Evolutionary conservation across 2,329 filamentous ascomycete genomes (phyloP), one percentile per base, ranked within the genome.

Genomic region (Rutstroemia sydowiana): DNA sequence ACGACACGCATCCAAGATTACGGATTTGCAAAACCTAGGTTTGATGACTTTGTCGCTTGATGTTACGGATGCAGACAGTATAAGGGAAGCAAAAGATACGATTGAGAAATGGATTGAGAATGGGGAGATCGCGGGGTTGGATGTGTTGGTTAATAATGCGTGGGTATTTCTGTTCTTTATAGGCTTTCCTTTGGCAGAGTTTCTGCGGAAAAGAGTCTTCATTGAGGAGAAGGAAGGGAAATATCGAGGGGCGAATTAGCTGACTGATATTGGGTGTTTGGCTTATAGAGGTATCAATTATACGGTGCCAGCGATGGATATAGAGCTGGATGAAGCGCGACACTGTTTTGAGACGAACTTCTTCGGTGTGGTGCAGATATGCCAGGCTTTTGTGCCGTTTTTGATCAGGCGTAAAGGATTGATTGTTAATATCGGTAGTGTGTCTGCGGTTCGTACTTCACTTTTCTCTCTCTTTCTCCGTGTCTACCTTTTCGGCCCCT

Each of bases 131-230:
- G 81, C 78, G 66, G 81, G 88, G 30, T 85, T 97, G 57, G 81
- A 96, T 67, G 78, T 97, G 2, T 72, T 97, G 53, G 88, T 97
- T 26, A 97, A 97, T 73, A 97, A 96, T 75, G 92, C 92, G 59
- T 63, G 32, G 34, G 59, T 53, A 16, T n/a, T 28, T 16, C 28
- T 39, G 11, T 31, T 21, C 36, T 37, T 18, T 21, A 18, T 20
- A 20, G 16, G 26, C 6, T 14, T 20, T 26, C 31, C 37, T 26
- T 16, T 39, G 20, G 36, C n/a, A n/a, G n/a, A 16, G 26, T 23
- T 49, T 4, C 16, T 13, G 14, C 16, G 40, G 8, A 16, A 32
- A 16, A 3, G 11, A 18, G 5, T 34, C 3, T 16, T 26, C 20
- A 20, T 23, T 28, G 11, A 13, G 41, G 30, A 20, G 7, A 4